Evolutionary conservation across 805 yeast species (phyloP).

Genomic region (Komagataella pastoris): DNA sequence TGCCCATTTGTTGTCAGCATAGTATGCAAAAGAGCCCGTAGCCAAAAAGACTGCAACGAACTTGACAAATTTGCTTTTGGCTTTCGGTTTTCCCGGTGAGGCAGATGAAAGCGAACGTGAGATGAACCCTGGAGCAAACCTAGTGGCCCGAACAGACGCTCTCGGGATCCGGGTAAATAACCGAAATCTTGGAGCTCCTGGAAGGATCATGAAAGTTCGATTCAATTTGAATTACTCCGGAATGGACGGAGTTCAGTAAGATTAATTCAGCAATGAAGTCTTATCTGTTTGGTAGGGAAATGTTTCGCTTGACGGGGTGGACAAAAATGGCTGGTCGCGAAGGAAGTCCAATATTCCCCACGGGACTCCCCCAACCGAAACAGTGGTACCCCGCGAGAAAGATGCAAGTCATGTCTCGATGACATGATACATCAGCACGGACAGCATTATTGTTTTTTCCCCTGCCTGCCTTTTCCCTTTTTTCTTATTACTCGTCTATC

Average conservation of each 20-base stretch:
- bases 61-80: background rate
- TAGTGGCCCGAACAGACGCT: background rate
- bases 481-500: background rate
- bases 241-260: background rate
- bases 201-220: background rate
- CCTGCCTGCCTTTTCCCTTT: background rate
- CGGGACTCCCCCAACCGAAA: slow-evolving; percentile 66
- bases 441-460: background rate
- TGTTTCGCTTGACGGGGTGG: background rate
- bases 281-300: background rate
- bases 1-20: slow-evolving; percentile 22
- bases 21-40: background rate
- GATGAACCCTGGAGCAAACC: background rate
- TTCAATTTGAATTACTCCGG: background rate
- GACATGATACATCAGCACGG: background rate
- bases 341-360: slow-evolving; percentile 35
- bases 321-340: background rate
- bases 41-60: background rate
- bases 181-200: background rate
- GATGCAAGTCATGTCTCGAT: slow-evolving; percentile 21
- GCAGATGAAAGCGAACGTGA: background rate
- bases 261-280: background rate
- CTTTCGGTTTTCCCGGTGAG: background rate
- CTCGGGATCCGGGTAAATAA: background rate
- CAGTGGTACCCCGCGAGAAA: slow-evolving; percentile 69